Base-by-base conservation (phyloP, 2,329 filamentous ascomycete species). In the Botrytis galanthina region DNA sequence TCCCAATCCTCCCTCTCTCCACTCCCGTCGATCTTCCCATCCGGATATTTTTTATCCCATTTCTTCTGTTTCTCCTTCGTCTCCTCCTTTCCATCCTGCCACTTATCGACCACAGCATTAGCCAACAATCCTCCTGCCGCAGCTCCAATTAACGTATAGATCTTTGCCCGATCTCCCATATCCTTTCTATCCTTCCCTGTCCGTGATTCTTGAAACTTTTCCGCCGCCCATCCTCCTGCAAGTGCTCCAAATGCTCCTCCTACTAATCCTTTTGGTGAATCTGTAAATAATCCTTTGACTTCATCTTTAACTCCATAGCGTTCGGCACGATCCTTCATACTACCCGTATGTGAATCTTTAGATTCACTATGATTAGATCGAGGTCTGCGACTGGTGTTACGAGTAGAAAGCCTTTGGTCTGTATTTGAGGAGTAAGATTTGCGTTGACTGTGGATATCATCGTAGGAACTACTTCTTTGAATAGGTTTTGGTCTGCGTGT, bases 131-230 rank as follows among this genome's bases (percentile, higher is more conserved):
- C 79, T 10, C 79, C 79, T 18, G 75, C 78, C 5, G 78, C 77
- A 20, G 79, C 79, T 7, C 78, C 79, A 22, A 80, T 57, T 16
- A 79, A 54, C 6, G 77, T 80, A 67, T 76, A 35, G n/a, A 78
- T 18, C 7, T 66, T 57, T 62, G 76, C 76, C 6, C 74, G 62
- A 22, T 73, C 73, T 39, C 71, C 35, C 20, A 70, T 74, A 39
- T 73, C 71, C 39, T 59, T 70, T 35, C 77, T 72, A 32, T 71
- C 75, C 66, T 54, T 73, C 73, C 62, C 73, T 48, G 73, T 68
- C 71, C 75, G 67, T 71, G 73, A 54, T 70, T 75, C 26, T 29
- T 66, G 75, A 73, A 63, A 74, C 57, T 79, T 78, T 4, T 76
- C 75, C 10, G 76, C 73, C 5, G 76, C 78, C 79, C 78, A 79